phyloP scores from a whole-genome alignment of 2,329 filamentous ascomycete genomes.

The Tolypocladium tropicale region DNA sequence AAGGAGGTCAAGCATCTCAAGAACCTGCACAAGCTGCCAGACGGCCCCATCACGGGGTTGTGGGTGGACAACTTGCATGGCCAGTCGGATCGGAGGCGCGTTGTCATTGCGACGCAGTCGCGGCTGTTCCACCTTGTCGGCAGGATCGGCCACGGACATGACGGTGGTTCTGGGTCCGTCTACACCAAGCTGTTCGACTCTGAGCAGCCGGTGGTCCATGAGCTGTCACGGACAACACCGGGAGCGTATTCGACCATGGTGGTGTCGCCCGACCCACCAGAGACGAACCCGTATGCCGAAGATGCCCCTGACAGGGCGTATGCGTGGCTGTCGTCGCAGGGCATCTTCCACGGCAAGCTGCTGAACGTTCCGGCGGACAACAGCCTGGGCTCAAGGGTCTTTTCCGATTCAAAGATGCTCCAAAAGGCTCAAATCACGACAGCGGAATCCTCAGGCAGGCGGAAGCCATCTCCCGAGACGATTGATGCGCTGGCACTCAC shows the following conservation, averaged over 20 bases:
- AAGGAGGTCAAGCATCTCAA: conserved; percentile 91
- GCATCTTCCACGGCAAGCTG: conserved; percentile 79
- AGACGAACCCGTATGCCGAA: conserved; percentile 44
- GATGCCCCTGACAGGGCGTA: conserved; percentile 62
- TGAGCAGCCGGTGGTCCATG: conserved; percentile 69
- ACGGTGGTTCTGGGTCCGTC: conserved; percentile 67
- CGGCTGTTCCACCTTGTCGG: conserved; percentile 75
- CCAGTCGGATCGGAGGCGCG: conserved; percentile 61
- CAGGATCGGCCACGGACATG: conserved; percentile 61
- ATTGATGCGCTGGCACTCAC: conserved; percentile 77
- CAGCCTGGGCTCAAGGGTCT: conserved; percentile 61
- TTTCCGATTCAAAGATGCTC: conserved; percentile 70
- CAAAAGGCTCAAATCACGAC: conserved; percentile 62
- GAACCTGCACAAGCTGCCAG: conserved; percentile 68
- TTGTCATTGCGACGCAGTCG: conserved; percentile 71
- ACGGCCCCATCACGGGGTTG: conserved; percentile 75
- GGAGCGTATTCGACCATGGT: conserved; percentile 54
- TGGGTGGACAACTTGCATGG: conserved; percentile 68
- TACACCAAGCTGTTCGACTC: conserved; percentile 83
- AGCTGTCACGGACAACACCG: conserved; percentile 49
- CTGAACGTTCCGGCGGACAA: conserved; percentile 48
- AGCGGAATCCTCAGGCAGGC: conserved; percentile 54
- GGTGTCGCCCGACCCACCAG: conserved; percentile 64
- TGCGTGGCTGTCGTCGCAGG: conserved; percentile 83
- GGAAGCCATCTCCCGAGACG: conserved; percentile 56